phyloP scores from a whole-genome alignment of 2,329 filamentous ascomycete species.

The Botrytis porri region DNA sequence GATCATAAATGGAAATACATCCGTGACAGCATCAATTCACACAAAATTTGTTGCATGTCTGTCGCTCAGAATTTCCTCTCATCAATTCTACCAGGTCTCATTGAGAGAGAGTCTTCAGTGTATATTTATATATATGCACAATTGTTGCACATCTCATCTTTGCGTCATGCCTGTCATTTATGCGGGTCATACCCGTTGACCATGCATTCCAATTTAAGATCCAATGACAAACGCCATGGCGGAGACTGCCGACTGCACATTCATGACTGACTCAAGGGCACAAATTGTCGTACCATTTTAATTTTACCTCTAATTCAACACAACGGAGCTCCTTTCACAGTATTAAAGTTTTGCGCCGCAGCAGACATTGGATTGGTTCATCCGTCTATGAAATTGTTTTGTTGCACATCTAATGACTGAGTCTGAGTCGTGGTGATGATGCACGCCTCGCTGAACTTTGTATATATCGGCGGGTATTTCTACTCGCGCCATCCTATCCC shows the following conservation, averaged over 20 bases:
- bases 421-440: not conserved
- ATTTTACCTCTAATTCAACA: not conserved
- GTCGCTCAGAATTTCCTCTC: not conserved
- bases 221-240: not conserved
- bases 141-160: constrained; percentile 2
- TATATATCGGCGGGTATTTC: not conserved
- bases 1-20: not conserved
- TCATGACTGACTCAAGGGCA: constrained; percentile 6
- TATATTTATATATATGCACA: not conserved
- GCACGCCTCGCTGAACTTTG: not conserved
- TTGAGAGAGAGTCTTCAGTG: not conserved
- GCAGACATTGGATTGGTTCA: not conserved
- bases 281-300: not conserved
- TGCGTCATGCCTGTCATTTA: not conserved
- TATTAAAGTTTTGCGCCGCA: not conserved
- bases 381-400: not conserved
- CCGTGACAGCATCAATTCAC: not conserved
- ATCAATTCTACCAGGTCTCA: not conserved
- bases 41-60: not conserved
- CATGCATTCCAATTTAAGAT: not conserved
- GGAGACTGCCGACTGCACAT: not conserved
- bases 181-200: not conserved
- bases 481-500: not conserved
- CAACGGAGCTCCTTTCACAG: not conserved
- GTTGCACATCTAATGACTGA: not conserved